Base-by-base conservation (phyloP, 1,284 basidiomycete species). In the Erythrobasidium hasegawianum region DNA sequence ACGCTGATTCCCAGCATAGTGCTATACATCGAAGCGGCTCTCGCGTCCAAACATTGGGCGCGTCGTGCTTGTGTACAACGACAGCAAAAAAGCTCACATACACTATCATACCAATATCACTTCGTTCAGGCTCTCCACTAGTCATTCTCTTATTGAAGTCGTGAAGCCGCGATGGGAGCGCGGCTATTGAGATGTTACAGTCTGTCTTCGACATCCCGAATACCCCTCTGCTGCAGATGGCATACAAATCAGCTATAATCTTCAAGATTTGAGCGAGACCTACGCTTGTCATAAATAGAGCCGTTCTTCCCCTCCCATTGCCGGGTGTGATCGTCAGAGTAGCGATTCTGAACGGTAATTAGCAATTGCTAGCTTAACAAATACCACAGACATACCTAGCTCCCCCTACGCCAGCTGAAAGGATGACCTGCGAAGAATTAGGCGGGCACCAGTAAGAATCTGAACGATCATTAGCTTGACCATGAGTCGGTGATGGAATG, bases 351-450 rank as follows among this genome's bases (percentile, higher is more conserved):
- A 20, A 27, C 7, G 1, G 22, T 5, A 16, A 14, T 47, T 16
- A 24, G 16, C 43, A 4, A 7, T n/a, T 16, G 4, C 22, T 14
- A 47, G 4, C 43, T 5, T 8, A n/a, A 7, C 16, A 1, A 26
- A 11, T 39, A 14, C 27, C 14, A 41, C 24, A 20, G n/a, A 20
- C 62, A 29, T 10, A 65, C 62, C 62, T 38, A 40, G 49, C n/a
- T 9, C 62, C 62, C 22, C 47, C 49, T 14, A 16, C 18, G 16
- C 41, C 62, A 20, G 62, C 62, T 16, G 62, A 65, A 41, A 65
- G 43, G 2, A 65, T 49, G 29, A 65, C 38, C 38, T 65, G 62
- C 9, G 49, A 50, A 24, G 56, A 22, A n/a, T 57, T n/a, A 2
- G 62, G 62, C 33, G 43, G 18, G 40, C 57, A 56, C 62, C 62